Base-by-base conservation (phyloP, 1,284 basidiomycete genomes). In the Apiotrichum brassicae region DNA sequence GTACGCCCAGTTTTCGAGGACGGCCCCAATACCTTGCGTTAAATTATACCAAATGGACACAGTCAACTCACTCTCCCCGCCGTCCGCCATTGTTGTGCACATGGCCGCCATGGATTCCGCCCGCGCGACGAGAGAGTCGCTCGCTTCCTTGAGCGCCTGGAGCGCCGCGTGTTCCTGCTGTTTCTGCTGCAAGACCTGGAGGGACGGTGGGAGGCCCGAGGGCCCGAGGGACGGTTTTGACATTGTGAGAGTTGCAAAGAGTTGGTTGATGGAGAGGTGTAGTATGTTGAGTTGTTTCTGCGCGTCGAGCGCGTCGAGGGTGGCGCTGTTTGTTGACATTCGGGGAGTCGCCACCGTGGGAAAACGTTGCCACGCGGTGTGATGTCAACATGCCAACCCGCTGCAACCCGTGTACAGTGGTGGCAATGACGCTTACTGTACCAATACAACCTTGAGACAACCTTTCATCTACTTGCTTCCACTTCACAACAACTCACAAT, bases 61-160 rank as follows among this genome's bases (percentile, higher is more conserved):
- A 6, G 13, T 34, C 13, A n/a, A 65, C 67, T 54, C 57, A 71
- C 71, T 69, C 43, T 70, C 65, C 0, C 72, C 72, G 5, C 72
- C 72, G 58, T 74, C 72, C n/a, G 71, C 72, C 71, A 74, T 73
- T 46, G 71, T 60, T 40, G 66, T 63, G 33, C 64, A 66, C 69
- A 70, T 70, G 51, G 65, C 65, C 9, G 66, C 66, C 14, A 74
- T 44, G 49, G 66, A 62, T 46, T 74, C 72, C 20, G 68, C 65
- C 24, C 64, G 54, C 48, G 44, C 48, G 25, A 74, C 48, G 44
- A 73, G 57, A 6, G 59, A 53, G 23, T 54, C 63, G 28, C 63
- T 66, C 12, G 68, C 68, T 46, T 71, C 67, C 32, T 57, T 54
- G 34, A 74, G 53, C 32, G 70, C 71, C 50, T 70, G 65, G 8